Evolutionary conservation across 257 asterid genomes (phyloP).

Genomic region (Nyctanthes arbortristis): DNA sequence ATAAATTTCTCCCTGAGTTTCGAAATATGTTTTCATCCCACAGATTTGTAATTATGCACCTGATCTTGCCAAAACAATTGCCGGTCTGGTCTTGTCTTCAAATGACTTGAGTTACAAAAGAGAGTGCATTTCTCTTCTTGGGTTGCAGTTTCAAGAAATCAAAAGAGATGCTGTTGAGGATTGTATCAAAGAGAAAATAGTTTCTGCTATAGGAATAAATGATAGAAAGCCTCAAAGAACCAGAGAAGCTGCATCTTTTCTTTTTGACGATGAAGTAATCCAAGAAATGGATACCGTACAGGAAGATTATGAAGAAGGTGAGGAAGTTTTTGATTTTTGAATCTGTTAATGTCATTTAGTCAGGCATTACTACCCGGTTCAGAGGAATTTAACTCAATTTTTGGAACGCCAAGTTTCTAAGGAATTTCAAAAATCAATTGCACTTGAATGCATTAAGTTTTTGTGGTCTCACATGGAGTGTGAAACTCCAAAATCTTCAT

Average conservation of each 20-base stretch:
- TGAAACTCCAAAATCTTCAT: background rate
- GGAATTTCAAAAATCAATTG: background rate
- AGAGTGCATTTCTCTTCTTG: conserved; percentile 76
- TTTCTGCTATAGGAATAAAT: conserved; percentile 48
- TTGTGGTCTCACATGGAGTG: background rate
- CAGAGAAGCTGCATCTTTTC: conserved; percentile 54
- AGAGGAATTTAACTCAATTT: background rate
- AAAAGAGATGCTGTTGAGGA: conserved; percentile 44
- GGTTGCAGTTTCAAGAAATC: conserved; percentile 42
- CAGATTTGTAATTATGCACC: conserved; percentile 83
- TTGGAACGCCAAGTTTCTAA: background rate
- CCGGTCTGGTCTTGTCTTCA: conserved; percentile 72
- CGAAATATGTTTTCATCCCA: background rate
- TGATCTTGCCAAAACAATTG: conserved; percentile 80
- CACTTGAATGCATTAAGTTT: background rate
- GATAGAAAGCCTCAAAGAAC: conserved; percentile 46
- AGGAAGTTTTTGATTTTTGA: conserved; percentile 32
- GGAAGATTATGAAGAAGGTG: conserved; percentile 51
- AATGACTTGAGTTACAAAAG: conserved; percentile 59
- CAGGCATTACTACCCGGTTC: background rate
- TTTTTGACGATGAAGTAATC: conserved; percentile 39
- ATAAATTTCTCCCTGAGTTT: background rate
- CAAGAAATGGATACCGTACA: conserved; percentile 32
- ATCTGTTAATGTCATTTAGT: conserved; percentile 20
- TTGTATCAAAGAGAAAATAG: conserved; percentile 64